Conservation (phyloP, 208 protist genomes). For the Chromosphaera perkinsii region DNA sequence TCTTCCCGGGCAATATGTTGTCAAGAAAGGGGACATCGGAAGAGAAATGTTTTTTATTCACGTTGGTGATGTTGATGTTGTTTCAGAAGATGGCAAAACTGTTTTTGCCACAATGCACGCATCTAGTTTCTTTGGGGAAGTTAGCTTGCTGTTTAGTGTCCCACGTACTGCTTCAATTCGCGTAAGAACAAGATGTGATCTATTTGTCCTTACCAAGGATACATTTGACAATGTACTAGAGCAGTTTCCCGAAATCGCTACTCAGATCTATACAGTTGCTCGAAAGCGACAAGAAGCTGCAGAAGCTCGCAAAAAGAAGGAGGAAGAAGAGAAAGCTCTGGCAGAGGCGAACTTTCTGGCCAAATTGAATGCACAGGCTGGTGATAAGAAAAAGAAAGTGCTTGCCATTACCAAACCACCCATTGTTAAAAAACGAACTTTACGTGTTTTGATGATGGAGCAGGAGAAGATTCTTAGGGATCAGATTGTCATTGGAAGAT, state of each 20-base stretch:
- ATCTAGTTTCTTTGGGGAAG: conserved; percentile 2
- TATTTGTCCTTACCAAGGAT: conserved; percentile 8
- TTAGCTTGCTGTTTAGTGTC: neutral
- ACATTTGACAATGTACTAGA: too few species aligned
- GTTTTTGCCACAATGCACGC: neutral
- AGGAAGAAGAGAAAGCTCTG: too few species aligned
- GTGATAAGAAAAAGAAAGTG: too few species aligned
- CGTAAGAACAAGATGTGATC: neutral
- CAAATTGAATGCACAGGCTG: too few species aligned
- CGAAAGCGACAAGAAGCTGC: too few species aligned
- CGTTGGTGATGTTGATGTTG: conserved; percentile 1
- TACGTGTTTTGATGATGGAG: too few species aligned
- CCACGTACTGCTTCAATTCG: conserved; percentile 11
- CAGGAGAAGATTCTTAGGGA: too few species aligned
- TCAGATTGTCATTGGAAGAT: too few species aligned
- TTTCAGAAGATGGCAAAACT: neutral
- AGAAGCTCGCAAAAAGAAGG: too few species aligned
- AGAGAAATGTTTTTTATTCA: conserved; percentile 17
- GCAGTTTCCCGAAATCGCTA: neutral
- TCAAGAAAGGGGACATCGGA: conserved; percentile 1
- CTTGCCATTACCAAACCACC: too few species aligned
- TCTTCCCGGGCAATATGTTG: neutral
- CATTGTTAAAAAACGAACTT: too few species aligned
- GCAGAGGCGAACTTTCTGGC: too few species aligned
- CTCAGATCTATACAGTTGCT: neutral